These are phyloP conservation scores for Strigomonas culicis DNA, from an alignment of 208 protist genomes.

Conservation along the genomic window DNA sequence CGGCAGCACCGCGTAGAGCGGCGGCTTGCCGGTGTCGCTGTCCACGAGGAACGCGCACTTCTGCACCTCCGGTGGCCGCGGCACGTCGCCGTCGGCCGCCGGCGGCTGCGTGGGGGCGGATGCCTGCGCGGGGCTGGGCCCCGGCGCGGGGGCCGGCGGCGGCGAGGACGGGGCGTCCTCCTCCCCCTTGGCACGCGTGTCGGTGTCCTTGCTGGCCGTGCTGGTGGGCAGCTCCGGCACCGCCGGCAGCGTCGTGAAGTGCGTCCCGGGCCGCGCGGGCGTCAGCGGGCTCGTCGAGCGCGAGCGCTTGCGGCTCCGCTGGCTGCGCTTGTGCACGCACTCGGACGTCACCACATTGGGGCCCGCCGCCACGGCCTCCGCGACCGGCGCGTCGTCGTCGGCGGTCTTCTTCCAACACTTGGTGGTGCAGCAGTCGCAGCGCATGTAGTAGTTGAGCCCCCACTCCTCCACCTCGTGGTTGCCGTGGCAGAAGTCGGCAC, in stretches of 20 bases:
- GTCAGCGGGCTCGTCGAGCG: conserved; percentile 48
- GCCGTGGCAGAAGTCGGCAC: conserved; percentile 75
- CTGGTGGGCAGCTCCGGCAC: too few species aligned
- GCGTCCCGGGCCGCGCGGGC: conserved; percentile 28
- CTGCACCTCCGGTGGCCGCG: conserved; percentile 21
- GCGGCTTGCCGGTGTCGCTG: conserved; percentile 43
- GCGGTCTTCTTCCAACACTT: conserved; percentile 49
- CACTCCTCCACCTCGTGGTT: conserved; percentile 83
- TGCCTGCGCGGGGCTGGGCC: background rate
- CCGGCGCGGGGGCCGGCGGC: conserved; percentile 12
- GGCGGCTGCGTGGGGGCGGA: background rate
- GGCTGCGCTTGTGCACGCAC: too few species aligned
- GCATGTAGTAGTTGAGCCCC: conserved; percentile 81
- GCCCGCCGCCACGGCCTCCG: background rate
- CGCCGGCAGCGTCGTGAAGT: conserved; percentile 28
- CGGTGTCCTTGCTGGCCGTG: too few species aligned
- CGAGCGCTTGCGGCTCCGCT: conserved; percentile 31
- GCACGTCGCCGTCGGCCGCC: background rate
- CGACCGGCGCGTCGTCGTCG: background rate
- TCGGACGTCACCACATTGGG: background rate
- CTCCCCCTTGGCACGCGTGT: too few species aligned
- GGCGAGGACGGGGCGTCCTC: background rate
- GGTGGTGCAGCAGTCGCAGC: conserved; percentile 84
- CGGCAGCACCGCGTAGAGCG: conserved; percentile 43
- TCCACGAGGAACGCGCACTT: conserved; percentile 76